Base-by-base conservation (phyloP, 257 asterid species). In the Striga asiatica region DNA sequence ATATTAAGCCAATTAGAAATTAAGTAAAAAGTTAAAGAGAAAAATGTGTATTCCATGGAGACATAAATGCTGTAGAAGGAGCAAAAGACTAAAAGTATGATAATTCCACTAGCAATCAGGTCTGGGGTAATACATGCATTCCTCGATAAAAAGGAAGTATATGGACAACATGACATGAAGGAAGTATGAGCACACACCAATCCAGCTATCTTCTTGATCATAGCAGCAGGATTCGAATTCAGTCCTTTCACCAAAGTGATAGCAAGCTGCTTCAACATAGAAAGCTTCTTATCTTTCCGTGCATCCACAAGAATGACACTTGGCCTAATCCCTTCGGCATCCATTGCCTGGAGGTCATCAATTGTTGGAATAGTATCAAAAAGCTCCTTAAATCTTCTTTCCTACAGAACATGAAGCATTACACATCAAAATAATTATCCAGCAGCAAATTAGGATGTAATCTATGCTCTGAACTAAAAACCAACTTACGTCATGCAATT, bases 321-420 rank as follows among this genome's bases (percentile, higher is more conserved):
- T 39, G 93, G 93, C 66, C 82, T 73, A 45, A 83, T 77, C 74
- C 97, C 93, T 63, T 89, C 97, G 20, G 71, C 72, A 19, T 79
- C 95, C 76, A 89, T 68, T 59, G 81, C 58, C 39, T 77, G 77
- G 58, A 89, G 94, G 71, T 83, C 95, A 37, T 81, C 95, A 56
- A 85, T 63, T 65, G 95, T 66, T 55, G 97, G 97, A 58, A 85
- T 67, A 57, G 78, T 64, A 56, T 89, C 89, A 68, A 82, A 85
- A 59, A 75, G 84, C 79, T 85, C 95, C 83, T 79, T 89, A 74
- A 85, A 78, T 79, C 95, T 80, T 85, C 89, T 79, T 79, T 85
- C 97, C 97, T 88, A 63, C 79, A 77, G 60, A 68, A 66, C 53
- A 60, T 25, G 59, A 58, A 55, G 54, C 28, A 64, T 54, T 55